Evolutionary conservation across 2,329 filamentous ascomycete genomes (phyloP), one percentile per base, ranked within the genome.

Genomic region (Paecilomyces variotii): DNA sequence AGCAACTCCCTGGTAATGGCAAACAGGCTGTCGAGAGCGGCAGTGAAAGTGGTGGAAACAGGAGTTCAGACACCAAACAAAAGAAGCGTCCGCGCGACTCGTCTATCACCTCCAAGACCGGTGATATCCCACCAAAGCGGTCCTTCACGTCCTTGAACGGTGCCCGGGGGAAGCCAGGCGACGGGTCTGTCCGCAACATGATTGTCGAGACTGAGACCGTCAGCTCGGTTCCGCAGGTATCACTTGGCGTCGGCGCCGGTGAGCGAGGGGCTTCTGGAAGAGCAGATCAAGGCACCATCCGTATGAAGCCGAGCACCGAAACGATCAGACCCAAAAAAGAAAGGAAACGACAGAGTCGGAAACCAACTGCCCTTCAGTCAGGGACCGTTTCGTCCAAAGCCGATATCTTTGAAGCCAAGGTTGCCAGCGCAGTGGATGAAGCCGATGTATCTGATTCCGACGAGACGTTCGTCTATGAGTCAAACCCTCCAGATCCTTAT

Each of bases 381-480:
- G 69, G 68, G 52, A 68, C 61, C 87, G 90, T 87, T 60, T 94
- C 91, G 14, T 96, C 92, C 60, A 97, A 97, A 78, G 93, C 94
- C 70, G 94, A 99, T 75, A 91, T 97, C 56, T 99, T 99, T 72
- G 94, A 97, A 78, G 91, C 92, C 65, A 96, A 96, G 71, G 91
- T 99, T 65, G 93, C 93, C 55, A 97, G 87, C 72, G 93, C 93
- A 7, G 91, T 99, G 56, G 93, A 97, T 71, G 92, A 97, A 73
- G 91, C 91, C 52, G 90, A 97, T 73, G 96, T 93, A 11, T 97
- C 93, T 5, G 94, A 99, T 72, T 97, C 93, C 1, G 94, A 97
- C 68, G 94, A 97, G 75, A 97, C 94, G 0, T 99, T 97, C 74
- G 94, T 99, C 14, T 99, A 99, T 76, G 94, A 99, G 74, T 97